Evolutionary conservation across 2,329 filamentous ascomycete genomes (phyloP), one percentile per base, ranked within the genome.

Genomic region (Penicillium crustosum): DNA sequence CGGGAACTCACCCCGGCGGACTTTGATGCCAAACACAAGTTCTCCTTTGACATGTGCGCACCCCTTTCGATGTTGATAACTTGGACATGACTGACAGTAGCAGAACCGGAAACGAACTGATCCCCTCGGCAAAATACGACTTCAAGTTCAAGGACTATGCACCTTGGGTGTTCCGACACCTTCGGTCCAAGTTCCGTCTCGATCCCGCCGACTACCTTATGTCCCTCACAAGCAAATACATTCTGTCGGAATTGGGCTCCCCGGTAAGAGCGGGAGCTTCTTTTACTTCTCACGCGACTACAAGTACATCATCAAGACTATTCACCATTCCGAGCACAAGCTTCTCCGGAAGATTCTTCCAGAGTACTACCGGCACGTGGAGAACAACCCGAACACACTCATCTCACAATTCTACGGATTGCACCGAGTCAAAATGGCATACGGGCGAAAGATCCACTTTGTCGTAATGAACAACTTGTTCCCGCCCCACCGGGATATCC

Each of bases 131-230:
- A 66, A 97, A 99, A 78, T 99, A 99, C 80, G 94, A 99, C 79
- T 99, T 99, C 86, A 99, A 99, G 77, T 99, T 99, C 83, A 99
- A 99, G 80, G 94, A 99, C 78, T 99, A 99, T 76, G 93, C 93
- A n/a, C 94, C 94, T 57, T 97, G 93, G 93, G 94, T 99, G 58
- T 99, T 99, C 78, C 91, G 94, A 69, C 91, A 92, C 77, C 83
- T 99, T 43, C 90, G 94, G 65, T 82, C 86, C 49, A 89, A 89
- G 62, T 99, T 99, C 79, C 87, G 89, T 67, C 85, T 97, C 55
- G 94, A 99, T 72, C 94, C 94, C 23, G 94, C 93, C 66, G 94
- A 99, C 76, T 99, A 99, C 73, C 86, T 99, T 60, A 95, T 99
- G 87, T 99, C 94, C 8, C 80, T 99, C 70, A 97, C 94, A 15